Percentiles rank a stretch among this genome's conserved stretches.
phyloP scores from a whole-genome alignment of 73 alveolate species.

The Stentor roeselii region DNA sequence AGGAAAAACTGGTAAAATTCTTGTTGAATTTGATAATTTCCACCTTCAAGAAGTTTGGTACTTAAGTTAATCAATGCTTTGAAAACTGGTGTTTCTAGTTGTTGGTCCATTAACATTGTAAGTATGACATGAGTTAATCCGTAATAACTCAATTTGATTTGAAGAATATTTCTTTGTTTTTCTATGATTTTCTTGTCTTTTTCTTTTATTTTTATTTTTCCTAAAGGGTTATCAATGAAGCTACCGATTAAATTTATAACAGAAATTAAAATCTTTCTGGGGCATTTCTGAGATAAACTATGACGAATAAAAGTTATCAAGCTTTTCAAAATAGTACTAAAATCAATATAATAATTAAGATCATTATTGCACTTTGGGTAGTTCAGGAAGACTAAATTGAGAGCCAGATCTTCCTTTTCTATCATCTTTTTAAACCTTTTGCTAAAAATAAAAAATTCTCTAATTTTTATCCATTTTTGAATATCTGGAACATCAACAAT shows the following conservation, averaged over 20 bases:
- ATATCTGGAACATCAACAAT: too few relatives aligned
- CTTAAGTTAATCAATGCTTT: conserved; percentile 37
- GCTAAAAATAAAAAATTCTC: too few relatives aligned
- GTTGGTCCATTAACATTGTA: conserved; percentile 39
- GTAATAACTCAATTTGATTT: conserved; percentile 33
- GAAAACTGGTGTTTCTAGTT: conserved; percentile 42
- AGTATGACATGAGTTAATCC: conserved; percentile 50
- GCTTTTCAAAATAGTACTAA: background rate
- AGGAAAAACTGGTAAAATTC: conserved; percentile 42
- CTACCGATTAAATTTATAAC: background rate
- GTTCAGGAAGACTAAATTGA: too few relatives aligned
- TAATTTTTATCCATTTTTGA: too few relatives aligned
- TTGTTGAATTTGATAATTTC: conserved; percentile 45
- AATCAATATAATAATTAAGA: too few relatives aligned
- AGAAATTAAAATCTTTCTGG: background rate
- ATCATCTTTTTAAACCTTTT: too few relatives aligned
- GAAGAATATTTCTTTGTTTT: conserved; percentile 31
- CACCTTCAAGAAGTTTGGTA: conserved; percentile 38
- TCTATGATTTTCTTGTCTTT: too few relatives aligned
- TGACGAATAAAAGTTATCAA: background rate
- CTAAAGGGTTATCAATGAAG: background rate
- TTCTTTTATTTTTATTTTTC: too few relatives aligned
- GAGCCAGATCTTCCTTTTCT: too few relatives aligned
- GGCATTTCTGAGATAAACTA: background rate
- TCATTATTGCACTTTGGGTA: too few relatives aligned